Base-by-base conservation (phyloP, 306 rosid species). In the Cicer arietinum region DNA sequence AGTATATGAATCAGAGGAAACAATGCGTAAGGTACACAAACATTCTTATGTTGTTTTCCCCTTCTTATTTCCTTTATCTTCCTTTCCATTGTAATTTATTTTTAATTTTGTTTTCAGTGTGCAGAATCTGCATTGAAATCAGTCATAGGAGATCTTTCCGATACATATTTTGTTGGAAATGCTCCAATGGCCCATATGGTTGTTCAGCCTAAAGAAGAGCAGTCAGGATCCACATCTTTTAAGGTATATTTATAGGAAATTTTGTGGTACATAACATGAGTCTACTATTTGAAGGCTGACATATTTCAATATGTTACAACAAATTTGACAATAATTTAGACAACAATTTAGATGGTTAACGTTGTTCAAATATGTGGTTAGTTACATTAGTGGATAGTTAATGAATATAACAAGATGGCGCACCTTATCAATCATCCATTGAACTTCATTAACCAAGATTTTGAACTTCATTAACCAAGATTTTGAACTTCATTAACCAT, bases 161-260 rank as follows among this genome's bases (percentile, higher is more conserved):
- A 83, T 72, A 92, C 93, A 44, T 92, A 94, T 88, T 94, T 94
- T 83, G 96, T 90, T 45, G 99, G 99, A 78, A 94, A 89, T 89
- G 96, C 97, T 71, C 99, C 98, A 51, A 92, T 94, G 92, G 96
- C 54, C 67, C 95, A 94, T 83, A 86, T 87, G 90, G 85, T 68
- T 22, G 76, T 81, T 62, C 83, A 84, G 73, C 81, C 88, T 67
- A 76, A 85, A 73, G 91, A 90, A 70, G 79, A 78, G 43, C 69
- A 7, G 35, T 57, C 79, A 17, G 77, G 75, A 67, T 76, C 84
- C 67, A 51, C 89, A 14, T 71, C 91, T 78, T 84, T 85, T 22
- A 92, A 89, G 97, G 99, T 94, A 71, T 51, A 42, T 22, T 44
- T 69, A 45, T 12, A 17, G 44, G 80, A 79, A 16, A 61, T 53